Conservation (phyloP, 768 basidiomycete genomes). For the Cystobasidium onofrii region DNA sequence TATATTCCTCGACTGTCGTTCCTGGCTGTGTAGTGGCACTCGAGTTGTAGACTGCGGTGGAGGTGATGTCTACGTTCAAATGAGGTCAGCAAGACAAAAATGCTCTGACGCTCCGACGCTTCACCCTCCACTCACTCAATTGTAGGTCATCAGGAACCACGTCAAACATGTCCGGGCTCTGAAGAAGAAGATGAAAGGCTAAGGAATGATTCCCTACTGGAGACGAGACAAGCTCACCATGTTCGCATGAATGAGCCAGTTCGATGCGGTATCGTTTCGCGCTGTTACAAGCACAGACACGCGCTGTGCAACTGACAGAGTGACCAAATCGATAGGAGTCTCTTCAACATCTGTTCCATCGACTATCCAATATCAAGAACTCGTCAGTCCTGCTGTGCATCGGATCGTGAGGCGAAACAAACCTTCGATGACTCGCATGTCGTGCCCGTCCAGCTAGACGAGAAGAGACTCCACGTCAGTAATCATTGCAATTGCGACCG, state of each 20-base stretch:
- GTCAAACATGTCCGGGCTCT: conserved; percentile 71
- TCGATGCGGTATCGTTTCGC: conserved; percentile 68
- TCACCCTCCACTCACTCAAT: conserved; percentile 48
- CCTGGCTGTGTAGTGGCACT: conserved; percentile 46
- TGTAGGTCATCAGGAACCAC: conserved; percentile 61
- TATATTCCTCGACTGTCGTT: conserved; percentile 49
- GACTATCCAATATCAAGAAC: not conserved
- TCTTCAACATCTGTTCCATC: conserved; percentile 60
- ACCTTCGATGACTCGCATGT: conserved; percentile 48
- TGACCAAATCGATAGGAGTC: conserved; percentile 62
- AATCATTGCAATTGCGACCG: no score
- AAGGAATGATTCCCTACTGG: no score
- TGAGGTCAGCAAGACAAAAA: conserved; percentile 46
- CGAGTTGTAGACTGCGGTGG: conserved; percentile 67
- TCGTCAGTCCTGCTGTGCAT: not conserved
- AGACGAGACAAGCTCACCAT: conserved; percentile 54
- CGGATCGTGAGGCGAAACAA: not conserved
- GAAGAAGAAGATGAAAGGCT: no score
- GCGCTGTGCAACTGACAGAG: conserved; percentile 76
- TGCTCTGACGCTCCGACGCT: no score
- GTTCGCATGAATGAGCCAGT: conserved; percentile 85
- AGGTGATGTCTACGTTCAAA: conserved; percentile 60
- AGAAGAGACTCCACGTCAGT: conserved; percentile 41
- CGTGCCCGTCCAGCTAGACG: conserved; percentile 46
- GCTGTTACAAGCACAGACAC: conserved; percentile 89